A percentile compares a stretch with the other conserved stretches of the same genome.
Conservation (phyloP, 352 stramenopile species). For the Globisporangium nodosum region DNA sequence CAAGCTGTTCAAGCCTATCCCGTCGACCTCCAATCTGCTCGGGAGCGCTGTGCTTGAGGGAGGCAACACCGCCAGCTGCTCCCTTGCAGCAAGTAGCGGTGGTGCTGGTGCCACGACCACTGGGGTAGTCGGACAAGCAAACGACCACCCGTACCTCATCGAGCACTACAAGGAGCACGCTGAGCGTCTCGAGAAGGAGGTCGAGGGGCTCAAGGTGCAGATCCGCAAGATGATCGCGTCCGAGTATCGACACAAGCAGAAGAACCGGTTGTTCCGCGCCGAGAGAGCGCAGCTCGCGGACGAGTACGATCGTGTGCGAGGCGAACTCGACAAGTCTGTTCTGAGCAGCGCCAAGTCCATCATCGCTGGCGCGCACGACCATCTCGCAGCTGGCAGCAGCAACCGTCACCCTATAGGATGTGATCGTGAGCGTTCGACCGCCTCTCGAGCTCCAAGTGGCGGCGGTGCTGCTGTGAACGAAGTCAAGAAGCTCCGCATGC, state of each 20-base stretch:
- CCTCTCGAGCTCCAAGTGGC: not conserved
- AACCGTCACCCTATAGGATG: not conserved
- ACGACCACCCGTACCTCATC: conserved; percentile 68
- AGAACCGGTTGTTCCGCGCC: conserved; percentile 39
- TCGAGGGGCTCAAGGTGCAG: conserved; percentile 57
- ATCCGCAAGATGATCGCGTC: conserved; percentile 79
- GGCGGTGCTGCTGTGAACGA: conserved; percentile 21
- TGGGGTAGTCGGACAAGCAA: conserved; percentile 9
- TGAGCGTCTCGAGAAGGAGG: conserved; percentile 46
- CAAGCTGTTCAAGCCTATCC: conserved; percentile 4
- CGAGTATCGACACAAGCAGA: conserved; percentile 71
- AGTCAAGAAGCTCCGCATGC: conserved; percentile 45
- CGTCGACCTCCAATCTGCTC: conserved; percentile 3
- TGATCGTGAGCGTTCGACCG: not conserved
- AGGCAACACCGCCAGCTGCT: not conserved
- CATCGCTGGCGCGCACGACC: conserved; percentile 18
- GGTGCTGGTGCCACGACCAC: not conserved
- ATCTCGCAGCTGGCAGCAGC: conserved; percentile 3
- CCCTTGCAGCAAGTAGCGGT: not conserved
- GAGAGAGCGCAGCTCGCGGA: conserved; percentile 50
- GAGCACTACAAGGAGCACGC: conserved; percentile 51
- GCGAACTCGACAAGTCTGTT: conserved; percentile 38
- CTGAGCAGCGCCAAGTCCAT: conserved; percentile 30
- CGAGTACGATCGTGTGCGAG: conserved; percentile 35
- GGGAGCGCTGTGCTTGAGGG: not conserved